Evolutionary conservation across 106 monocot species (phyloP).

Genomic region (Acorus calamus): DNA sequence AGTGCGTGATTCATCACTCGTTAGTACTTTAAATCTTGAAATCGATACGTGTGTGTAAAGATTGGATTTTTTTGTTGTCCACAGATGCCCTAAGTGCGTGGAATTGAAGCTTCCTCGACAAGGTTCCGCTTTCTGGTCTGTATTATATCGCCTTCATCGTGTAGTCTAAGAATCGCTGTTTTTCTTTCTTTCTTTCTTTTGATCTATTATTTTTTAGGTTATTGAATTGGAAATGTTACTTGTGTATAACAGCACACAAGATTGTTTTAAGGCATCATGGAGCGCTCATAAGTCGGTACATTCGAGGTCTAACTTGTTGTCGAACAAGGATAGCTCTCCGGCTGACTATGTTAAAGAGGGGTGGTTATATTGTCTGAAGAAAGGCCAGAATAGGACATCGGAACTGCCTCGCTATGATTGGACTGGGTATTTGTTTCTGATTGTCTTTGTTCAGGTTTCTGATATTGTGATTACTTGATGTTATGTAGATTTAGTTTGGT

Average conservation of each 20-base stretch:
- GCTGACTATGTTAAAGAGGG: constrained; percentile 26
- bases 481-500: too few species aligned
- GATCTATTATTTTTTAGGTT: background rate
- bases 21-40: background rate
- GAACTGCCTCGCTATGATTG: constrained; percentile 77
- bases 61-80: constrained; percentile 4
- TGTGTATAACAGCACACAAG: constrained; percentile 60
- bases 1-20: constrained; percentile 13
- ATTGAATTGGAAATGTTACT: background rate
- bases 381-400: constrained; percentile 63
- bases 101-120: constrained; percentile 58
- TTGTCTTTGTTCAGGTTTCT: background rate
- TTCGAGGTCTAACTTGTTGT: constrained; percentile 23
- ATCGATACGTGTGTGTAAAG: too few species aligned
- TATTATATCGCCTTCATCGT: background rate
- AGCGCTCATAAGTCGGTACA: constrained; percentile 80
- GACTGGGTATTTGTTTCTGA: constrained; percentile 67
- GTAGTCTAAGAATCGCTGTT: background rate
- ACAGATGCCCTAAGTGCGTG: constrained; percentile 68
- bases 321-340: constrained; percentile 6
- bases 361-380: constrained; percentile 59
- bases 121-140: constrained; percentile 69
- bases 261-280: constrained; percentile 94
- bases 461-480: background rate
- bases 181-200: background rate